These are phyloP conservation scores for Cenococcum geophilum DNA, from an alignment of 495 filamentous ascomycete genomes.

Conservation along the genomic window DNA sequence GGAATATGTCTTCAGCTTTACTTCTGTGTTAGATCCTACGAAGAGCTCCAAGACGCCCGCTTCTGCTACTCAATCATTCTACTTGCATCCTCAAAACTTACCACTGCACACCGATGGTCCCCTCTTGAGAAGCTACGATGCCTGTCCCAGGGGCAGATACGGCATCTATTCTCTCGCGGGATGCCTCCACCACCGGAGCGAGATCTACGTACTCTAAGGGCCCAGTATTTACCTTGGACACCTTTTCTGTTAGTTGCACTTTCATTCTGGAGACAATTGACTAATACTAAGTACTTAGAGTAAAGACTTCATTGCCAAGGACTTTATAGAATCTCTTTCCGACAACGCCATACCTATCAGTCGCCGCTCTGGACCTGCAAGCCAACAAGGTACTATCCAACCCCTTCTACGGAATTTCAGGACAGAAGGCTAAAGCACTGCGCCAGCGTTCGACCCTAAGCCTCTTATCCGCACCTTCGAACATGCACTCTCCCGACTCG, in stretches of 20 bases:
- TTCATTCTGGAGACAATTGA: background rate
- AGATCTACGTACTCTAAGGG: constrained; percentile 43
- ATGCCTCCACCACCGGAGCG: background rate
- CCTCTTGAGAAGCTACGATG: constrained; percentile 21
- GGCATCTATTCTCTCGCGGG: constrained; percentile 27
- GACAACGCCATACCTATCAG: constrained; percentile 68
- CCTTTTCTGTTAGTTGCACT: constrained; percentile 55
- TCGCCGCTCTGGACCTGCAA: constrained; percentile 62
- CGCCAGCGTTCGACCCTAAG: constrained; percentile 82
- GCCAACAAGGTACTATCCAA: constrained; percentile 9
- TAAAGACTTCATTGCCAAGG: constrained; percentile 93
- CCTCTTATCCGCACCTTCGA: constrained; percentile 95
- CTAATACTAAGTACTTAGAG: constrained; percentile 32
- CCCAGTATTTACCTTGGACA: constrained; percentile 75
- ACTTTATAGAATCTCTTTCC: constrained; percentile 91
- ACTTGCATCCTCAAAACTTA: too few relatives aligned
- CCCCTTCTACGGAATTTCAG: background rate
- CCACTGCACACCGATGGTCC: background rate
- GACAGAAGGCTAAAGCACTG: constrained; percentile 6
- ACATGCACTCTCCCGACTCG: constrained; percentile 71
- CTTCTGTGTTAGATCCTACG: too few relatives aligned
- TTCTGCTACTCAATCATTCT: too few relatives aligned
- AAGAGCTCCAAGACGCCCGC: too few relatives aligned
- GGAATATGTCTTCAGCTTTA: too few relatives aligned
- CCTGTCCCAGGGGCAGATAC: constrained; percentile 27